phyloP scores from a whole-genome alignment of 164 flowering plant species.

The Aristolochia fimbriata region DNA sequence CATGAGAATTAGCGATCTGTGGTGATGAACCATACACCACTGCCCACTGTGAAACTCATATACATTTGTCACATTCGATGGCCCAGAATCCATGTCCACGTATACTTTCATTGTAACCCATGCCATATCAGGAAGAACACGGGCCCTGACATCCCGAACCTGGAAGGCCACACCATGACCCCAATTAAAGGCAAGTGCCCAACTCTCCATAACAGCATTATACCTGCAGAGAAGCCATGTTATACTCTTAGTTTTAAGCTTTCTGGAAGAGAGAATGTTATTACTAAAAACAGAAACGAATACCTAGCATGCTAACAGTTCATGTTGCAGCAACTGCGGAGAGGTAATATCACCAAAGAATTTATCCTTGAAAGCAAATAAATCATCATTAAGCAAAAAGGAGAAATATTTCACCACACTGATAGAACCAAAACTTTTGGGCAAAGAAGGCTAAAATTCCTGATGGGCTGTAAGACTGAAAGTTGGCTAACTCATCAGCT shows the following conservation, averaged over 20 bases:
- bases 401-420: no score
- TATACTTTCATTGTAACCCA: conserved; percentile 93
- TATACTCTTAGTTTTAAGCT: no score
- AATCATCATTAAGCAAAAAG: no score
- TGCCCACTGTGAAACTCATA: conserved; percentile 71
- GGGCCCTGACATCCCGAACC: conserved; percentile 62
- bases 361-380: no score
- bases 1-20: conserved; percentile 50
- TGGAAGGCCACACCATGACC: conserved; percentile 55
- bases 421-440: no score
- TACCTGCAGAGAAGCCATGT: conserved; percentile 27
- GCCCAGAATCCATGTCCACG: conserved; percentile 44
- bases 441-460: no score
- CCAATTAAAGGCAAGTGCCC: conserved; percentile 69
- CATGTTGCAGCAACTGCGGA: no score
- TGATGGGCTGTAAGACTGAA: background rate
- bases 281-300: no score
- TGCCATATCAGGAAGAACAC: conserved; percentile 75
- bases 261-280: no score
- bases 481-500: no score
- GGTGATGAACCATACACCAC: conserved; percentile 97
- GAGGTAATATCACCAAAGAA: no score
- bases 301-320: no score
- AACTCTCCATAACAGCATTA: conserved; percentile 68
- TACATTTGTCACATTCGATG: conserved; percentile 65